A percentile compares a stretch with the other conserved stretches of the same genome.
Conservation (phyloP, 1,284 basidiomycete species). For the Ganoderma sinense region DNA sequence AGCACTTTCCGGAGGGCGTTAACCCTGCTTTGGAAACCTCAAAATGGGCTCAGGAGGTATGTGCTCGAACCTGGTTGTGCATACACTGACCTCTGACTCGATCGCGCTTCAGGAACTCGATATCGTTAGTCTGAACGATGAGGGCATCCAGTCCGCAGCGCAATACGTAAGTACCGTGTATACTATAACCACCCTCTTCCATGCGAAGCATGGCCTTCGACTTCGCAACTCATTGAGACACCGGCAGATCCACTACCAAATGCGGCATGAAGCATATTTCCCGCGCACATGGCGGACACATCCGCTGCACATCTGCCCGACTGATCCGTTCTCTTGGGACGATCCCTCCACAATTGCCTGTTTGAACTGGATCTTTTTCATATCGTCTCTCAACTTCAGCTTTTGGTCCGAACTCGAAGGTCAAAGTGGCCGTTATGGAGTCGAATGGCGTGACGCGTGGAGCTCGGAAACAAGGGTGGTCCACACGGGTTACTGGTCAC, state of each 20-base stretch:
- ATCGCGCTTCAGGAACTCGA: conserved; percentile 2
- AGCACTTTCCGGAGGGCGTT: conserved; percentile 3
- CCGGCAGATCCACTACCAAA: conserved; percentile 58
- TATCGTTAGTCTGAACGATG: conserved; percentile 19
- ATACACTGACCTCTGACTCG: not conserved
- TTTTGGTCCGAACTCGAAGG: conserved; percentile 83
- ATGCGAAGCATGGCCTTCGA: not conserved
- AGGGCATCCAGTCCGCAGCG: conserved; percentile 24
- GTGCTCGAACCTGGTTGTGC: not conserved
- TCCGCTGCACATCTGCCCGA: conserved; percentile 74
- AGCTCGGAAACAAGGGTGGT: conserved; percentile 51
- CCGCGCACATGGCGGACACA: conserved; percentile 83
- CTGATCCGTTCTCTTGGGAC: conserved; percentile 61
- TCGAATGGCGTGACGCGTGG: conserved; percentile 81
- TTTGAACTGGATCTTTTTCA: conserved; percentile 85
- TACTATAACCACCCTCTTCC: not conserved
- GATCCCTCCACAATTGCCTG: conserved; percentile 62
- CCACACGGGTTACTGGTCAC: conserved; percentile 84
- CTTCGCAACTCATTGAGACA: conserved; percentile 36
- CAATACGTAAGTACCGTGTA: conserved; percentile 15
- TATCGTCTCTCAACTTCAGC: conserved; percentile 85
- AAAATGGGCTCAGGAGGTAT: conserved; percentile 19
- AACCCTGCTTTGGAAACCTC: conserved; percentile 26
- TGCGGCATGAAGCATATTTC: conserved; percentile 69
- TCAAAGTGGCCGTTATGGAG: conserved; percentile 65